Evolutionary conservation across 441 rosid species (phyloP), one percentile per base, ranked within the genome.

Genomic region (Theobroma grandiflorum): DNA sequence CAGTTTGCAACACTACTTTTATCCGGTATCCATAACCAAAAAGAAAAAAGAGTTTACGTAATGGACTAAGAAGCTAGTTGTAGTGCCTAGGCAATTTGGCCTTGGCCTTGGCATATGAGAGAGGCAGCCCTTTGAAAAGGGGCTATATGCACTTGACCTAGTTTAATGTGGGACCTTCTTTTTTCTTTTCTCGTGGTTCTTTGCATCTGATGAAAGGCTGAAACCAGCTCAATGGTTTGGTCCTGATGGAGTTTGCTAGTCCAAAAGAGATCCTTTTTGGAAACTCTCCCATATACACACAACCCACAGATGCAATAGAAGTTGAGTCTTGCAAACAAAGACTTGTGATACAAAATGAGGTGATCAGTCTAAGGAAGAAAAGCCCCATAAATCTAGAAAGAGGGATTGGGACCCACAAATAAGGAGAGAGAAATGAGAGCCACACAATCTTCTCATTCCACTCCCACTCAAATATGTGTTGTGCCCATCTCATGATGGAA

Each of bases 381-480:
- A 26, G 4, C 58, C 9, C 22, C 47, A 42, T 69, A 37, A 66
- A 72, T 80, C 45, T 73, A 55, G 43, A 71, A 75, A 68, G 55
- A 57, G 43, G 9, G 45, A 72, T 16, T 65, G 85, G 80, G 78
- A 76, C 75, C 75, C 66, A 57, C 26, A 49, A 3, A 71, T 16
- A n/a, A 67, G 6, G 9, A 1, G 11, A 74, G 72, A 71, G 33
- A 62, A 55, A 70, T 31, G 68, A 65, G 77, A 72, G 71, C 74
- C 84, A 81, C 75, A 71, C 45, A 42, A 63, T 7, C 47, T 3
- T 26, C 31, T 12, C 10, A 10, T 62, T 14, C 55, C 55, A 78
- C 15, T 77, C 45, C 88, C 86, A 85, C 86, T 86, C 40, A 84
- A 69, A 52, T 47, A 35, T 61, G 52, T 37, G 66, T 50, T 75